Evolutionary conservation across 2,329 filamentous ascomycete species (phyloP).

Genomic region (Pseudocercospora fuligena): DNA sequence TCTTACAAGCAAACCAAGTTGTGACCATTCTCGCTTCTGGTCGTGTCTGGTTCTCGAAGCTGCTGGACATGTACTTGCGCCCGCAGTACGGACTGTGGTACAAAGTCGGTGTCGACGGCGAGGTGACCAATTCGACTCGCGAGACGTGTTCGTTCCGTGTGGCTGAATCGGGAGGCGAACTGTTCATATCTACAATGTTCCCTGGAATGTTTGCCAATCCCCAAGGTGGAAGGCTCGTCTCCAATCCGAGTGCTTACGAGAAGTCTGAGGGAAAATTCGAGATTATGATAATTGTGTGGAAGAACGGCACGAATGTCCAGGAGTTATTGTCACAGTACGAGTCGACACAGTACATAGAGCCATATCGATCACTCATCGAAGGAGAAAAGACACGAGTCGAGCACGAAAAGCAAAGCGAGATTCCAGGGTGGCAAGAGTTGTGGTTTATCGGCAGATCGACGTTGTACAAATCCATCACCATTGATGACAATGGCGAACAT

Average conservation of each 20-base stretch:
- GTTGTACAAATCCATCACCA: not conserved
- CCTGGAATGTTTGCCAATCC: not conserved
- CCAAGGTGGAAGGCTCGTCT: not conserved
- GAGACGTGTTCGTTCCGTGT: constrained; percentile 2
- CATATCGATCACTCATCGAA: not conserved
- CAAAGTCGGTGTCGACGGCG: constrained; percentile 3
- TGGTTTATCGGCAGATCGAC: constrained; percentile 14
- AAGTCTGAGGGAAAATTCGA: constrained; percentile 9
- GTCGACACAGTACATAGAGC: not conserved
- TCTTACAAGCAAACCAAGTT: constrained; percentile 9
- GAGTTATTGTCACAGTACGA: not conserved
- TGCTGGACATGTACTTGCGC: constrained; percentile 11
- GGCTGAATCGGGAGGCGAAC: not conserved
- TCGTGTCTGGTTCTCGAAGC: constrained; percentile 8
- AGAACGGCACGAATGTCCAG: constrained; percentile 2
- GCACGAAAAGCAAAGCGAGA: not conserved
- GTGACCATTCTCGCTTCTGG: constrained; percentile 5
- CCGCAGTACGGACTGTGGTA: constrained; percentile 12
- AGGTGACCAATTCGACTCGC: constrained; percentile 12
- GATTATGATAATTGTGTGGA: constrained; percentile 10
- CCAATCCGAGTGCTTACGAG: not conserved
- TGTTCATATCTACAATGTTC: constrained; percentile 9
- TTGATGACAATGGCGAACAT: not conserved
- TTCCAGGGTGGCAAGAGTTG: constrained; percentile 12
- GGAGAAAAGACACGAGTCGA: not conserved